phyloP scores from a whole-genome alignment of 139 green algal genomes.

The Coccomyxa sp. region DNA sequence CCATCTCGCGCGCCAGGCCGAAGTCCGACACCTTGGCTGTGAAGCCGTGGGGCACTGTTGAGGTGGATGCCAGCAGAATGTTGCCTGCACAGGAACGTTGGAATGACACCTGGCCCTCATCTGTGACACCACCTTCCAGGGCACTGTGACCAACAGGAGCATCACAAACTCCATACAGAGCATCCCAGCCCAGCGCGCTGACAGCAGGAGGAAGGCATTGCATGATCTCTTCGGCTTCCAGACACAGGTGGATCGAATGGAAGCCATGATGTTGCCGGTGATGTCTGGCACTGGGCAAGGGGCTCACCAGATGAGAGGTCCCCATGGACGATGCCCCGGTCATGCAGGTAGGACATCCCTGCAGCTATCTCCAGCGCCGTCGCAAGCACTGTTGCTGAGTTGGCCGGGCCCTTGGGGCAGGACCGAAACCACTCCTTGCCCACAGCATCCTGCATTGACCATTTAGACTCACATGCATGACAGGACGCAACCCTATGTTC shows the following conservation, averaged over 20 bases:
- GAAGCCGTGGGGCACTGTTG: neutral
- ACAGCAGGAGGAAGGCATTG: too few species aligned
- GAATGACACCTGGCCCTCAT: too few species aligned
- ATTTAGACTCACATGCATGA: too few species aligned
- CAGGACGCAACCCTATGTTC: too few species aligned
- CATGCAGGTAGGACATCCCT: slow-evolving; percentile 63
- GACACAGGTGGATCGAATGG: too few species aligned
- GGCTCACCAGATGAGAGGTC: slow-evolving; percentile 38
- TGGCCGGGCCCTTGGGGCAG: slow-evolving; percentile 6
- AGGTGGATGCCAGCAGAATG: neutral
- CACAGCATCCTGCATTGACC: slow-evolving; percentile 11
- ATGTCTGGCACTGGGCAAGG: too few species aligned
- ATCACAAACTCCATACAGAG: too few species aligned
- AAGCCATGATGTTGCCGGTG: too few species aligned
- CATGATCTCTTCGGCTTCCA: too few species aligned
- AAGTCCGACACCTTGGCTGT: slow-evolving; percentile 50
- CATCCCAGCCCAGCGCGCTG: too few species aligned
- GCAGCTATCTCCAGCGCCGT: slow-evolving; percentile 47
- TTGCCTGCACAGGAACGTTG: slow-evolving; percentile 6
- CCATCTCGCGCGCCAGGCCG: slow-evolving; percentile 47
- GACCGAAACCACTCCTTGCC: slow-evolving; percentile 3
- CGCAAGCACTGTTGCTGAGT: slow-evolving; percentile 31
- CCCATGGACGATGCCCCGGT: slow-evolving; percentile 48
- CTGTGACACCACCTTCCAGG: too few species aligned
- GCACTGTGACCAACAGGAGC: too few species aligned